Evolutionary conservation across 2,329 filamentous ascomycete species (phyloP).

Genomic region (Aquanectria penicillioides): DNA sequence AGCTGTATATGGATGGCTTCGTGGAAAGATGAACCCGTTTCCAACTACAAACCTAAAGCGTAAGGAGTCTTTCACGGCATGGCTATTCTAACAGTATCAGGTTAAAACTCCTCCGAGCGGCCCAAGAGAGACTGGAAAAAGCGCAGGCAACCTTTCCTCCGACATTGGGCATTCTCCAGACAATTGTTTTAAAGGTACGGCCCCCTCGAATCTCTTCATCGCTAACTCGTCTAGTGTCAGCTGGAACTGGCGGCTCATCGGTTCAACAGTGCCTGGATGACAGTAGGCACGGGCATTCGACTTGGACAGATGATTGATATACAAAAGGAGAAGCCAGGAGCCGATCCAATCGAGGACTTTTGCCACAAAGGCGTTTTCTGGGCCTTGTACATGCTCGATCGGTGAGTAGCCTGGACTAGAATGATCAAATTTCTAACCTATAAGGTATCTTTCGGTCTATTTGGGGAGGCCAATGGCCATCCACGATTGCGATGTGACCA

Average conservation of each 20-base stretch:
- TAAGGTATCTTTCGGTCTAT: not conserved
- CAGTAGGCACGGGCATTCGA: not conserved
- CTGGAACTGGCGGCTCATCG: not conserved
- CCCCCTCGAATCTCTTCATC: not conserved
- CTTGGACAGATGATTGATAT: constrained; percentile 6
- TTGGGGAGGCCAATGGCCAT: constrained; percentile 8
- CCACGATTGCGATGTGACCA: not conserved
- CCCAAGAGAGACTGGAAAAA: not conserved
- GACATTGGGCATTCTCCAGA: not conserved
- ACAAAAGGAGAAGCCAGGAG: not conserved
- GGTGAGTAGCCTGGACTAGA: not conserved
- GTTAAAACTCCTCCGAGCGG: not conserved
- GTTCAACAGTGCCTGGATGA: constrained; percentile 8
- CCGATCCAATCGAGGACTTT: not conserved
- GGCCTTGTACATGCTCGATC: not conserved
- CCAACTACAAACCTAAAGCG: not conserved
- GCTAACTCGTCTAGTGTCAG: not conserved
- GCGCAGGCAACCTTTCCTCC: not conserved
- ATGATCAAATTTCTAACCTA: not conserved
- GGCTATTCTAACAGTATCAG: not conserved
- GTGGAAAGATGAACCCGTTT: not conserved
- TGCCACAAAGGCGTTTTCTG: not conserved
- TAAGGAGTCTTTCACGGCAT: not conserved
- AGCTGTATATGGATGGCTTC: not conserved
- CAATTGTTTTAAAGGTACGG: not conserved